Evolutionary conservation across 2,329 filamentous ascomycete species (phyloP).

Genomic region (Passalora sequoiae): DNA sequence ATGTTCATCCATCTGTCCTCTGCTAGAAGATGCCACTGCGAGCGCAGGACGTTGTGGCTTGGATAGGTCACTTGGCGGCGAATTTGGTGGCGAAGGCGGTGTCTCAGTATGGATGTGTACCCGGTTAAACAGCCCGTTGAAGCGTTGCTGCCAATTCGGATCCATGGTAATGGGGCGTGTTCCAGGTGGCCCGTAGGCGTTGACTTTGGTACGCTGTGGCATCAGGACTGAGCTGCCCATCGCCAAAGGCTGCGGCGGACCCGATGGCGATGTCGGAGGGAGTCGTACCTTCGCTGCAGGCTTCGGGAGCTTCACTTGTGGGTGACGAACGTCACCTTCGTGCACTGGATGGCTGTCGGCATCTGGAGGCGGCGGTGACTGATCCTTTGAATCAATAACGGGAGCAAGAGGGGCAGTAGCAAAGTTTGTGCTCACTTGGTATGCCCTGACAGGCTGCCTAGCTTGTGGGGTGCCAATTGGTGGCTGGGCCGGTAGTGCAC

Average conservation of each 20-base stretch:
- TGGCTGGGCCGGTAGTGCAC: constrained; percentile 20
- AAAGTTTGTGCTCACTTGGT: constrained; percentile 21
- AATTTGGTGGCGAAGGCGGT: constrained; percentile 36
- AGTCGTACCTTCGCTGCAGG: constrained; percentile 74
- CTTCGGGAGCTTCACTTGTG: constrained; percentile 64
- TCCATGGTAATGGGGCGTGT: constrained; percentile 43
- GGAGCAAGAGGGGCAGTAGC: constrained; percentile 24
- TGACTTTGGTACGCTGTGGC: constrained; percentile 36
- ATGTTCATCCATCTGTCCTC: constrained; percentile 61
- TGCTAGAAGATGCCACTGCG: constrained; percentile 57
- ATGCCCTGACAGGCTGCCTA: constrained; percentile 18
- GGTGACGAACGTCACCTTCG: constrained; percentile 59
- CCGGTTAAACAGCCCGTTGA: constrained; percentile 71
- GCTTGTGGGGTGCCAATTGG: constrained; percentile 27
- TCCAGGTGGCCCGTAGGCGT: constrained; percentile 38
- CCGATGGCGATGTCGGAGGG: constrained; percentile 53
- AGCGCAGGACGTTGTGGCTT: constrained; percentile 44
- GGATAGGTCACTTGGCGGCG: too few species aligned
- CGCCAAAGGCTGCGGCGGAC: constrained; percentile 35
- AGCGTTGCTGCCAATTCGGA: constrained; percentile 71
- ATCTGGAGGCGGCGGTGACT: constrained; percentile 61
- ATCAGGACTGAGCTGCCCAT: constrained; percentile 39
- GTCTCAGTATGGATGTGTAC: constrained; percentile 43
- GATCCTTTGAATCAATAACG: constrained; percentile 21
- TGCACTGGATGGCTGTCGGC: constrained; percentile 69